A percentile compares a stretch with the other conserved stretches of the same genome.
Evolutionary conservation across 2,329 filamentous ascomycete species (phyloP).

Genomic region (Aspergillus costaricaensis): DNA sequence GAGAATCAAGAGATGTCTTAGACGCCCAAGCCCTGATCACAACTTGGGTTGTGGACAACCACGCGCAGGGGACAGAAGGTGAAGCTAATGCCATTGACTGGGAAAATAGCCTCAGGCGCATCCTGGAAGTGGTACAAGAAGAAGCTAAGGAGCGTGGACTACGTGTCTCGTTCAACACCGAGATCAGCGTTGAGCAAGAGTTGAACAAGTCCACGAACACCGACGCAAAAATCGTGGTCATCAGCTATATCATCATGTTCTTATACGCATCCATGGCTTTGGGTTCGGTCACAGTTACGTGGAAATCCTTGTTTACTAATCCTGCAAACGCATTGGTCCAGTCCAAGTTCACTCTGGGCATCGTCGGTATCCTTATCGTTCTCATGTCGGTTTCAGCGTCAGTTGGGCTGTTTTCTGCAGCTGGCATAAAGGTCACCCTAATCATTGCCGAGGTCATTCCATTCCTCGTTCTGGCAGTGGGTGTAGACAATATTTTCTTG

Average conservation of each 20-base stretch:
- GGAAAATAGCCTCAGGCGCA: conserved; percentile 75
- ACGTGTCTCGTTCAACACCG: conserved; percentile 89
- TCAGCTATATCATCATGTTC: conserved; percentile 99
- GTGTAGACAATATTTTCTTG: conserved; percentile 98
- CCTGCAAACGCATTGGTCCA: conserved; percentile 85
- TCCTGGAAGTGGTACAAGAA: conserved; percentile 73
- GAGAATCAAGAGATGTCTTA: conserved; percentile 62
- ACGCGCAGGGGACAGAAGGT: conserved; percentile 69
- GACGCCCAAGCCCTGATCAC: conserved; percentile 79
- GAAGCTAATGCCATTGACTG: conserved; percentile 81
- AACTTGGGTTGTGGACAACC: conserved; percentile 94
- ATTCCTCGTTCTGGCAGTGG: conserved; percentile 92
- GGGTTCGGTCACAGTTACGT: conserved; percentile 79
- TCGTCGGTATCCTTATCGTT: conserved; percentile 91
- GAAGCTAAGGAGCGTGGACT: conserved; percentile 79
- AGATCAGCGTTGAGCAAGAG: conserved; percentile 92
- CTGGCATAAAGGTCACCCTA: conserved; percentile 88
- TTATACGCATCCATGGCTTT: conserved; percentile 91
- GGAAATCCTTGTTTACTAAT: conserved; percentile 76
- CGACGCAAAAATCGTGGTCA: conserved; percentile 91
- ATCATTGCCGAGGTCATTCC: conserved; percentile 99
- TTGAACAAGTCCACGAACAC: conserved; percentile 98
- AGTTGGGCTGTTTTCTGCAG: conserved; percentile 89
- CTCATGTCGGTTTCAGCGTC: conserved; percentile 96
- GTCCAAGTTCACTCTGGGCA: conserved; percentile 94